A percentile compares a stretch with the other conserved stretches of the same genome.
Evolutionary conservation across 768 basidiomycete genomes (phyloP).

Genomic region (Pleurotus tuber-regium): DNA sequence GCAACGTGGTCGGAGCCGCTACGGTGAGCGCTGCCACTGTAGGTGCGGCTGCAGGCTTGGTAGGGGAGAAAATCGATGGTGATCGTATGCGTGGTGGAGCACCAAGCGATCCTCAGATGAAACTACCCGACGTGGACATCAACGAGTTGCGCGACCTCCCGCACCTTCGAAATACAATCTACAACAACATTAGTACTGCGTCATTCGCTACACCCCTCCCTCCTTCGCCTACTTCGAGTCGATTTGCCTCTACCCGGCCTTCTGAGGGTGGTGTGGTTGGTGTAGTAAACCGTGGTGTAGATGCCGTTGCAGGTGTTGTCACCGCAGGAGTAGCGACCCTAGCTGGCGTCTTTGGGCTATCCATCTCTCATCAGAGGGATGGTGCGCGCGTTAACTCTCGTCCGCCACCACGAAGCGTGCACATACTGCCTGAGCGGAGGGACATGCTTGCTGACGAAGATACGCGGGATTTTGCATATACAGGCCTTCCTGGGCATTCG

Average conservation of each 20-base stretch:
- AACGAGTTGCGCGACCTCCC: not conserved
- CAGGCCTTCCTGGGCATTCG: not conserved
- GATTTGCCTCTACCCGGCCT: not conserved
- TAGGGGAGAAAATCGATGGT: not conserved
- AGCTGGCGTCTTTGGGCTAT: slow-evolving; percentile 7
- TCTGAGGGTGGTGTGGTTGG: slow-evolving; percentile 9
- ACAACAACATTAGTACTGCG: slow-evolving; percentile 5
- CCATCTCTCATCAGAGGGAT: not conserved
- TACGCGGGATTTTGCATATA: slow-evolving; percentile 43
- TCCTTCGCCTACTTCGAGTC: slow-evolving; percentile 1
- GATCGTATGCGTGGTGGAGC: not conserved
- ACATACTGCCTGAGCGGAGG: slow-evolving; percentile 36
- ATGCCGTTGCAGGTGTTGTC: slow-evolving; percentile 15
- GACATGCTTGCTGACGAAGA: slow-evolving; percentile 85
- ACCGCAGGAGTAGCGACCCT: slow-evolving; percentile 1
- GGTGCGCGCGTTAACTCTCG: not conserved
- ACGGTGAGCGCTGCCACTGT: slow-evolving; percentile 2
- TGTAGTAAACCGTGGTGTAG: slow-evolving; percentile 18
- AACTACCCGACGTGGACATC: not conserved
- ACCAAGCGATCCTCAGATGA: not conserved
- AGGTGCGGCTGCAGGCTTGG: not conserved
- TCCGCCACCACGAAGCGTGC: slow-evolving; percentile 18
- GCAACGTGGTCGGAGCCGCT: not conserved
- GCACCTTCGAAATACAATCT: not conserved
- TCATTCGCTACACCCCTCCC: slow-evolving; percentile 6